Conservation (phyloP, 352 stramenopile species). For the Peronosclerospora sorghi region DNA sequence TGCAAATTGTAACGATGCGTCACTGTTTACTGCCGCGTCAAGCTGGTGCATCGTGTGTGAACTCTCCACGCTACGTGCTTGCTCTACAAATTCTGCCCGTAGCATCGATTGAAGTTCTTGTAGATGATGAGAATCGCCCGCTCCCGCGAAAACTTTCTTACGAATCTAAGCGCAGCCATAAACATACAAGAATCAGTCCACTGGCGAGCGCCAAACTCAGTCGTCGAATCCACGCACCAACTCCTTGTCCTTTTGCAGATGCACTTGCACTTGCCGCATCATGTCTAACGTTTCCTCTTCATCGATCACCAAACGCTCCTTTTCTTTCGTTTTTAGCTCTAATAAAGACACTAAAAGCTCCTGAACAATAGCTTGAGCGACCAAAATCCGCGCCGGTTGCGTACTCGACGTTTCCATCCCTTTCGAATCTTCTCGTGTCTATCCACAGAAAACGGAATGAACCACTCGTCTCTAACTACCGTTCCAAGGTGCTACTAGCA, state of each 20-base stretch:
- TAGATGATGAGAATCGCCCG: conserved; percentile 42
- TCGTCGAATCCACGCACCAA: conserved; percentile 15
- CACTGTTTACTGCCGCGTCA: conserved; percentile 27
- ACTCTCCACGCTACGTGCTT: conserved; percentile 19
- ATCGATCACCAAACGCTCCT: conserved; percentile 39
- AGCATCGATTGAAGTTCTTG: conserved; percentile 41
- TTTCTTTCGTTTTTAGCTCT: conserved; percentile 41
- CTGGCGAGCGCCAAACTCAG: background rate
- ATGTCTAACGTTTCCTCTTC: conserved; percentile 46
- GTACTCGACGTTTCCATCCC: conserved; percentile 12
- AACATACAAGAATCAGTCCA: background rate
- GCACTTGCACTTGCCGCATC: conserved; percentile 34
- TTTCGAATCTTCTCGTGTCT: conserved; percentile 6
- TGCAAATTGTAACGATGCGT: conserved; percentile 61
- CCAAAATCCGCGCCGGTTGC: conserved; percentile 26
- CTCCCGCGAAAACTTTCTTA: conserved; percentile 29
- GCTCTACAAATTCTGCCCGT: conserved; percentile 39
- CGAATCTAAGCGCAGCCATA: conserved; percentile 17
- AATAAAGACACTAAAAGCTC: conserved; percentile 50
- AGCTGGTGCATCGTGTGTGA: conserved; percentile 18
- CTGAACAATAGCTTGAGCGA: conserved; percentile 57
- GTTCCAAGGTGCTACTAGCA: background rate
- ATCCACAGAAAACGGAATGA: background rate
- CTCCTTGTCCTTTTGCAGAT: conserved; percentile 40
- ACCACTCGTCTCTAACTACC: background rate